phyloP scores from a whole-genome alignment of 2,329 filamentous ascomycete species.

The Botrytis byssoidea region DNA sequence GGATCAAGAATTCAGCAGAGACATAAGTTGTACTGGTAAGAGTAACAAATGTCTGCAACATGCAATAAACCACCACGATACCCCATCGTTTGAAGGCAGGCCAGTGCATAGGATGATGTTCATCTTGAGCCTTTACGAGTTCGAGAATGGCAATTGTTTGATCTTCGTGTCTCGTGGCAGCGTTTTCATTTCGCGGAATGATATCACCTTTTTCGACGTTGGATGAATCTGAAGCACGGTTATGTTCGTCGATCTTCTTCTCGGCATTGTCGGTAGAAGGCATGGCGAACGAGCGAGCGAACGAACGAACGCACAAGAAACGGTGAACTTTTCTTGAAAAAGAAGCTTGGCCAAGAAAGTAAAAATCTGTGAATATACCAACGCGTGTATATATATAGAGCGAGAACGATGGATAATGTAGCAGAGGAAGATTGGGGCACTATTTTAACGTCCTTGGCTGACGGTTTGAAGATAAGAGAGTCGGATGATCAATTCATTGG shows the following conservation, averaged over 20 bases:
- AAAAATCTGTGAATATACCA: not conserved
- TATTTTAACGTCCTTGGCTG: slow-evolving; percentile 22
- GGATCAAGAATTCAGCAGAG: slow-evolving; percentile 41
- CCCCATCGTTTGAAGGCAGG: slow-evolving; percentile 32
- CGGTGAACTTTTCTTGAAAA: slow-evolving; percentile 1
- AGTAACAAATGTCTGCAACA: slow-evolving; percentile 41
- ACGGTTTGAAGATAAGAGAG: slow-evolving; percentile 3
- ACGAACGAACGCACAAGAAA: slow-evolving; percentile 3
- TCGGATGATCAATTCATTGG: slow-evolving; percentile 9
- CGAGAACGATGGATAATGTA: not conserved
- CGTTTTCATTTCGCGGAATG: slow-evolving; percentile 15
- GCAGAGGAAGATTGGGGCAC: slow-evolving; percentile 6
- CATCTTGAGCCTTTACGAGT: slow-evolving; percentile 33
- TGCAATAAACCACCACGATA: slow-evolving; percentile 32
- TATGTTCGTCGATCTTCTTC: slow-evolving; percentile 14
- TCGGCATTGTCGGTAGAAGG: slow-evolving; percentile 16
- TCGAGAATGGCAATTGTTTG: slow-evolving; percentile 32
- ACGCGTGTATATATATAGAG: not conserved
- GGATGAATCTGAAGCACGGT: slow-evolving; percentile 7
- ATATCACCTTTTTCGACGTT: slow-evolving; percentile 15
- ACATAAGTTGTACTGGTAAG: slow-evolving; percentile 38
- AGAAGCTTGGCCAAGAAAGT: not conserved
- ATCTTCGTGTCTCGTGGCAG: slow-evolving; percentile 16
- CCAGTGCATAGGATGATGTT: slow-evolving; percentile 37
- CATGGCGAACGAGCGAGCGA: slow-evolving; percentile 12